Evolutionary conservation across 768 basidiomycete species (phyloP), one percentile per base, ranked within the genome.

Genomic region (Trametes punicea): DNA sequence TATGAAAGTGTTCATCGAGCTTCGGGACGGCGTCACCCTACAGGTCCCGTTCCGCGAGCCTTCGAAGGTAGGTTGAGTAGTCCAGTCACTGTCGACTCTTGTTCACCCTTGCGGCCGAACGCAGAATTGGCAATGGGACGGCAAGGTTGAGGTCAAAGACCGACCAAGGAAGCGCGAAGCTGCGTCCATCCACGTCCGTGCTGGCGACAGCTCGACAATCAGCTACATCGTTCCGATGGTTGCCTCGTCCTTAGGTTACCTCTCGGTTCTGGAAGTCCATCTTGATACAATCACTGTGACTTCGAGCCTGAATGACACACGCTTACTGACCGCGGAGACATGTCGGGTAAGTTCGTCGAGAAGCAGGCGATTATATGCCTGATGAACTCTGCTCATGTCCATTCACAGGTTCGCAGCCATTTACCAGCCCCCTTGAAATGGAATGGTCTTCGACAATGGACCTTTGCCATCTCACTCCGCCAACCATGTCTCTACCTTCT

Each of bases 91-190:
- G n/a, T n/a, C n/a, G n/a, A n/a, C n/a, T n/a, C n/a, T n/a, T n/a
- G n/a, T n/a, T n/a, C n/a, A n/a, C n/a, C n/a, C n/a, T n/a, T n/a
- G n/a, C n/a, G n/a, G n/a, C n/a, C n/a, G n/a, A n/a, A n/a, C n/a
- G n/a, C 52, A 92, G 88, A 89, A 98, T 69, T 98, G 96, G 96
- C 83, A 87, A 68, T 98, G 88, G 87, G 96, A 98, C 67, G 85
- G 83, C 29, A 64, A 74, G 29, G 65, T 67, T 6, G 73, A 79
- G 18, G 62, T 78, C 16, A 80, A 79, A 1, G 70, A 75, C 45
- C 77, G 80, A 52, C 77, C 76, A 27, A 78, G 77, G 50, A 78
- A 78, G 59, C 79, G 86, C 48, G 85, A 88, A 69, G 74, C 84
- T 31, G 82, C 88, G 30, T 85, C 82, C 60, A 80, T 98, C 31